Percentiles rank a stretch among this genome's conserved stretches.
phyloP scores from a whole-genome alignment of 1,284 basidiomycete genomes.

The Rhodotorula sp. region DNA sequence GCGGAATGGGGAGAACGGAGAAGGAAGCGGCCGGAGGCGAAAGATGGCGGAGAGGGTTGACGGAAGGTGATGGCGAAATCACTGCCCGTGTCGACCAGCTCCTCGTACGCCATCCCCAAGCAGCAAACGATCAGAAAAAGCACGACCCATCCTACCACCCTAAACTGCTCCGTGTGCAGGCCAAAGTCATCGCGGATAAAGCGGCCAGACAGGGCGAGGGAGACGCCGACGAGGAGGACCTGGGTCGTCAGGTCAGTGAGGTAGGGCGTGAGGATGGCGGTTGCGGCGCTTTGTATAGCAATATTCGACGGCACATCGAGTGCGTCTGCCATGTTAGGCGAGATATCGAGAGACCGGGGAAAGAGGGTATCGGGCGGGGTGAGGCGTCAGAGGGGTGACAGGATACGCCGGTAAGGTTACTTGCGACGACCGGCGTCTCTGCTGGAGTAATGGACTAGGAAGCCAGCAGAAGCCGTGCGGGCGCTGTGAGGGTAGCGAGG shows the following conservation, averaged over 20 bases:
- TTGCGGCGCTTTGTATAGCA: not conserved
- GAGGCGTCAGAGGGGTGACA: too few species aligned
- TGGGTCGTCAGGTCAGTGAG: not conserved
- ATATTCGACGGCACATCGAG: not conserved
- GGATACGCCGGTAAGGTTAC: not conserved
- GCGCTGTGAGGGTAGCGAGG: too few species aligned
- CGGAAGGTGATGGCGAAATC: not conserved
- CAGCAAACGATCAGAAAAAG: not conserved
- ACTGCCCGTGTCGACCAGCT: constrained; percentile 12
- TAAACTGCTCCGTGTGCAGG: not conserved
- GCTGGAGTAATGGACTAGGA: too few species aligned
- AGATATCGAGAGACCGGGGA: too few species aligned
- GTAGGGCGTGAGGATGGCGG: constrained; percentile 5
- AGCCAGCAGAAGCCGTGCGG: too few species aligned
- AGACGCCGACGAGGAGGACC: constrained; percentile 14
- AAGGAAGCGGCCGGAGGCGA: too few species aligned
- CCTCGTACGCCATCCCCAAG: constrained; percentile 6
- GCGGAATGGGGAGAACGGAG: too few species aligned
- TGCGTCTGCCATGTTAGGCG: not conserved
- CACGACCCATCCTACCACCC: constrained; percentile 8
- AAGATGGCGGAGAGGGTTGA: not conserved
- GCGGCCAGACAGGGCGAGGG: constrained; percentile 1
- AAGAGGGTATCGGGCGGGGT: too few species aligned
- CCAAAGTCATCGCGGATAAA: not conserved
- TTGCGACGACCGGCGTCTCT: not conserved